Conservation (phyloP, 352 stramenopile species). For the Globisporangium megalacanthum region DNA sequence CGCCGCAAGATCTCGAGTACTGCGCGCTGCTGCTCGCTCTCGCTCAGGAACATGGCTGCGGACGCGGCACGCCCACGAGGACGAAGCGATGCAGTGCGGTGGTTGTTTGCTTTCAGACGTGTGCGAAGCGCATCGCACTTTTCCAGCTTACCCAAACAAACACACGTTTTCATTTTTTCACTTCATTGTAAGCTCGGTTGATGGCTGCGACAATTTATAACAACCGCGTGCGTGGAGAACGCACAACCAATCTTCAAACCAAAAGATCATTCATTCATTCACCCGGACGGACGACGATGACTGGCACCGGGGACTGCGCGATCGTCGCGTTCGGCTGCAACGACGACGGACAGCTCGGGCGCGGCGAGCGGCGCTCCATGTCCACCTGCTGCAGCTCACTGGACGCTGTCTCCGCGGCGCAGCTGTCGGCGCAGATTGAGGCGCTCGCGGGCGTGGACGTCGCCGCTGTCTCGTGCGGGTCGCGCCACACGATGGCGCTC, state of each 20-base stretch:
- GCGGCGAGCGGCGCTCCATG: slow-evolving; percentile 50
- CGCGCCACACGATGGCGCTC: slow-evolving; percentile 78
- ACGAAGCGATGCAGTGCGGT: too few relatives aligned
- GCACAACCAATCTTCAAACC: neutral
- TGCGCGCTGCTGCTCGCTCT: neutral
- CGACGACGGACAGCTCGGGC: slow-evolving; percentile 77
- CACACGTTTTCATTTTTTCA: too few relatives aligned
- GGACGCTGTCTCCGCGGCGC: slow-evolving; percentile 70
- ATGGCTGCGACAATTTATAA: too few relatives aligned
- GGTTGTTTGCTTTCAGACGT: too few relatives aligned
- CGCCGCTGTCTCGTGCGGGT: slow-evolving; percentile 69
- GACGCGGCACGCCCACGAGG: too few relatives aligned
- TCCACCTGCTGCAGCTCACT: slow-evolving; percentile 28
- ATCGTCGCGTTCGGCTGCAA: slow-evolving; percentile 79
- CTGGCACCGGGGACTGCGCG: slow-evolving; percentile 18
- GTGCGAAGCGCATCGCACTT: too few relatives aligned
- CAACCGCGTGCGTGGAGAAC: too few relatives aligned
- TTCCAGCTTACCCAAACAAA: too few relatives aligned
- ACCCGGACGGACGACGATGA: neutral
- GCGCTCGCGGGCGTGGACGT: slow-evolving; percentile 45
- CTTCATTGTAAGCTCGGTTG: too few relatives aligned
- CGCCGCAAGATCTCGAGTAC: slow-evolving; percentile 1
- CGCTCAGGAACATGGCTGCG: too few relatives aligned
- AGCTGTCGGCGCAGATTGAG: slow-evolving; percentile 61
- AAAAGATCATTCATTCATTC: neutral